Percentiles rank a stretch among this genome's conserved stretches.
These are phyloP conservation scores for Jaltomata sinuosa DNA, from an alignment of 257 asterid species.

Conservation along the genomic window DNA sequence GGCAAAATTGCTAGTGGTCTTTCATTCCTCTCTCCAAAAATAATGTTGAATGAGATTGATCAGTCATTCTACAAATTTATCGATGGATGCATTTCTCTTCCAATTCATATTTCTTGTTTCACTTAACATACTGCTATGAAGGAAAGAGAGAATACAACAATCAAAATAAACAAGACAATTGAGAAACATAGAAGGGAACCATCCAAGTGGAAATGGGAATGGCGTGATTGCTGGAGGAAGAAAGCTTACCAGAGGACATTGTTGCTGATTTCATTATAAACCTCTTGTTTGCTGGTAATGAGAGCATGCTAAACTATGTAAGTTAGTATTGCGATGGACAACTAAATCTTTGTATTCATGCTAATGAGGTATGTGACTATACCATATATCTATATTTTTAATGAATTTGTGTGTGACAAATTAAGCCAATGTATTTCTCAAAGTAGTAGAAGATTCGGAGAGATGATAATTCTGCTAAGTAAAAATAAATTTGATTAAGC, in stretches of 20 bases:
- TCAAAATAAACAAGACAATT: conserved; percentile 49
- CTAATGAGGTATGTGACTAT: no score
- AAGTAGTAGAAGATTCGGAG: no score
- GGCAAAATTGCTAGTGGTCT: no score
- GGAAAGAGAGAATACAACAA: conserved; percentile 66
- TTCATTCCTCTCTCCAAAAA: no score
- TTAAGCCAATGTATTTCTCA: no score
- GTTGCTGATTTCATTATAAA: conserved; percentile 74
- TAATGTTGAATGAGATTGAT: conserved; percentile 49
- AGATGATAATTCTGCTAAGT: no score
- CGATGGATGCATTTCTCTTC: conserved; percentile 81
- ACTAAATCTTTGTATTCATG: no score
- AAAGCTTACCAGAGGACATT: conserved; percentile 60
- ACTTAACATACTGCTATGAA: conserved; percentile 81
- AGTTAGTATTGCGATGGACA: no score
- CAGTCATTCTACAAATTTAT: conserved; percentile 65
- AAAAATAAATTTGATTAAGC: no score
- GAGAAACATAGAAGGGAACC: conserved; percentile 33
- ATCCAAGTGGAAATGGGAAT: conserved; percentile 25
- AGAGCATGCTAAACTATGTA: conserved; percentile 44
- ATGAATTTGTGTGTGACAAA: no score
- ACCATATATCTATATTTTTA: no score
- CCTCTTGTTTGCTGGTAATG: conserved; percentile 83
- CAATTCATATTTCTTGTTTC: conserved; percentile 64
- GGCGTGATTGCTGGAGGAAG: conserved; percentile 66